Percentiles rank a stretch among this genome's conserved stretches.
phyloP scores from a whole-genome alignment of 495 filamentous ascomycete genomes.

The Tuber brumale region DNA sequence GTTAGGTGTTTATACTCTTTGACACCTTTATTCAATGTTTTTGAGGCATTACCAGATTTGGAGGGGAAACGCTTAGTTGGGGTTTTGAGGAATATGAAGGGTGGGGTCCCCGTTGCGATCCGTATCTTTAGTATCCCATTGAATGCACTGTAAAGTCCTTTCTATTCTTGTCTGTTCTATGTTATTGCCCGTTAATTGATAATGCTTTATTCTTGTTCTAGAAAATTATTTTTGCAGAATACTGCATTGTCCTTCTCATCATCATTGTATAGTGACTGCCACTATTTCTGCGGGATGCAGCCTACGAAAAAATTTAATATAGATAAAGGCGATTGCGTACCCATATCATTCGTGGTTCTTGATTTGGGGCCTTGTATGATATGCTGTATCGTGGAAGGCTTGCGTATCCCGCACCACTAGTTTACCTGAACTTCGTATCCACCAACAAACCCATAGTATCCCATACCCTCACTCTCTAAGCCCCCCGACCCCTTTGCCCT shows the following conservation, averaged over 20 bases:
- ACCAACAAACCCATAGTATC: neutral
- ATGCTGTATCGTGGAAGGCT: neutral
- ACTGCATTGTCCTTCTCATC: neutral
- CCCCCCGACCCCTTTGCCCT: neutral
- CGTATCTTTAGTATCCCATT: neutral
- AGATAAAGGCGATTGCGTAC: neutral
- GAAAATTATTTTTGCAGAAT: neutral
- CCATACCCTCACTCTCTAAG: neutral
- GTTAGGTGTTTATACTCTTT: neutral
- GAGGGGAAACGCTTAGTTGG: neutral
- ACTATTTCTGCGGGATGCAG: neutral
- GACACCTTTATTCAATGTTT: neutral
- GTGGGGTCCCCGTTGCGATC: neutral
- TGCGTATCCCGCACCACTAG: neutral
- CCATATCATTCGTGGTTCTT: neutral
- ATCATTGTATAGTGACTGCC: neutral
- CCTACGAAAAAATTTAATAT: neutral
- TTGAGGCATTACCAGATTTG: neutral
- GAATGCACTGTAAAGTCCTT: neutral
- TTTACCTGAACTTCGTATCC: neutral
- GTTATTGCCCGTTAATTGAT: neutral
- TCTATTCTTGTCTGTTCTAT: neutral
- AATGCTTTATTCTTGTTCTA: neutral
- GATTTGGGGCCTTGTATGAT: neutral
- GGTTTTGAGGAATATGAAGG: neutral